Base-by-base conservation (phyloP, 768 basidiomycete genomes). In the Tulasnella sp. region DNA sequence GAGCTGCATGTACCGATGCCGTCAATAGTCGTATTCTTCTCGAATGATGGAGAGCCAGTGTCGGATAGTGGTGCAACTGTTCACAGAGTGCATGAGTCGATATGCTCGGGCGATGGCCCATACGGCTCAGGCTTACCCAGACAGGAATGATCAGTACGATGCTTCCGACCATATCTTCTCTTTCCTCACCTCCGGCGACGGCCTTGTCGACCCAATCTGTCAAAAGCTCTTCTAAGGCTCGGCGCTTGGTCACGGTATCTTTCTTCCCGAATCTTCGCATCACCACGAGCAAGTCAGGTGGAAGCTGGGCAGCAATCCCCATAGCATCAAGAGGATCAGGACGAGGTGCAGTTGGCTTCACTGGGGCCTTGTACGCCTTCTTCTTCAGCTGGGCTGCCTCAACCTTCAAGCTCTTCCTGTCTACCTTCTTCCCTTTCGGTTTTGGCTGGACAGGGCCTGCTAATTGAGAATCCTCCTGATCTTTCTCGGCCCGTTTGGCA, bases 261-360 rank as follows among this genome's bases (percentile, higher is more conserved):
- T 95, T 95, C 79, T 98, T 98, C 26, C 80, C 83, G 53, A 98
- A 75, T 63, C 80, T 79, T 51, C 91, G 74, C 55, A 97, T 76
- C 2, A 92, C 79, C 49, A 97, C 81, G 5, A 93, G 76, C 21
- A 98, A 75, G 26, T 92, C 90, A 1, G 92, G 79, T 0, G 89
- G 88, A 3, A 96, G 71, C 11, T 74, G 73, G 66, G 81, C 81
- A 2, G 81, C 85, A 3, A 95, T 76, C 0, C 91, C 92, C 2
- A 83, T 80, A 1, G 84, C 81, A 66, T 96, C 92, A 41, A 97
- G 75, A 1, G 94, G 94, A 75, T 97, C 92, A 21, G 81, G 87
- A 51, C 80, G 79, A 0, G 80, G 74, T 7, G 86, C 82, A 0
- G 78, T 75, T 24, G 87, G 88, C 58, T 74, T 94, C 1, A 82